A percentile compares a stretch with the other conserved stretches of the same genome.
These are phyloP conservation scores for Delonix regia DNA, from an alignment of 306 rosid genomes.

Conservation along the genomic window DNA sequence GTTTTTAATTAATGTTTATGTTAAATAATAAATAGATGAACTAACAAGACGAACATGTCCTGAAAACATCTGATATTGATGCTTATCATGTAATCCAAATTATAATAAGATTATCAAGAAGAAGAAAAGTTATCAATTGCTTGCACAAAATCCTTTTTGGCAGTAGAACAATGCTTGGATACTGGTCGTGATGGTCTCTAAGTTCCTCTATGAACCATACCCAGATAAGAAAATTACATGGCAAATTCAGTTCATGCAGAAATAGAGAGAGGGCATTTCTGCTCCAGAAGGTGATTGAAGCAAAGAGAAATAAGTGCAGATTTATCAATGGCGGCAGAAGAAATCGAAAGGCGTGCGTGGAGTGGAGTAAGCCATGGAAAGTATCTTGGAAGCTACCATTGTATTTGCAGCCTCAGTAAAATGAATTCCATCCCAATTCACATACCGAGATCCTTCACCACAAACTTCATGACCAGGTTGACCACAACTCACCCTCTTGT, in stretches of 20 bases:
- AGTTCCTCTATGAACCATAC: background rate
- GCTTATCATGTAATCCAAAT: background rate
- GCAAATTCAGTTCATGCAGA: background rate
- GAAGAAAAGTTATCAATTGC: background rate
- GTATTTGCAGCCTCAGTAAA: conserved; percentile 76
- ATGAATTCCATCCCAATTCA: conserved; percentile 92
- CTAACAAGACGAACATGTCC: background rate
- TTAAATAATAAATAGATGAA: background rate
- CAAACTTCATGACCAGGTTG: conserved; percentile 75
- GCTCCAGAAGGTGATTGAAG: background rate
- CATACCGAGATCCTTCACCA: conserved; percentile 53
- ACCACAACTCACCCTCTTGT: conserved; percentile 69
- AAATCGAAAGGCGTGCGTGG: conserved; percentile 70
- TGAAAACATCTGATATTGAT: background rate
- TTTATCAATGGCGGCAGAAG: conserved; percentile 58
- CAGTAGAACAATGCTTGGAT: background rate
- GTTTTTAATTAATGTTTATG: background rate
- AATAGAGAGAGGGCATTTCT: background rate
- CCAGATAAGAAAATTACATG: background rate
- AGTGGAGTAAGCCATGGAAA: conserved; percentile 68
- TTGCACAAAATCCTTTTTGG: conserved; percentile 12
- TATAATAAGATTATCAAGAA: background rate
- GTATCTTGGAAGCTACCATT: conserved; percentile 62
- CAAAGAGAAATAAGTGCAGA: conserved; percentile 13
- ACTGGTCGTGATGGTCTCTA: background rate